Conservation (phyloP, 2,329 filamentous ascomycete species). For the Fusarium citri region DNA sequence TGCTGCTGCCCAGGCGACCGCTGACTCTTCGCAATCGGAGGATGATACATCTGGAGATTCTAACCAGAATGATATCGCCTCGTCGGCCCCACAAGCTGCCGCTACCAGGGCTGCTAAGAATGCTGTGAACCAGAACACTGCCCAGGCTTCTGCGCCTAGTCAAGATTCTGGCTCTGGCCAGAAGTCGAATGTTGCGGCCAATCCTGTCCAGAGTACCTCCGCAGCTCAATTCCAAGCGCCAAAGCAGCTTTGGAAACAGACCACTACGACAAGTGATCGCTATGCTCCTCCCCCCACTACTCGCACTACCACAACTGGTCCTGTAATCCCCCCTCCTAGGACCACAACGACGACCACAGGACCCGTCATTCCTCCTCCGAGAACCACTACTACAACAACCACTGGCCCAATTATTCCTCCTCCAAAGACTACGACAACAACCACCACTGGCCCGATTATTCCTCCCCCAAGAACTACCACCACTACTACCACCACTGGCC, state of each 20-base stretch:
- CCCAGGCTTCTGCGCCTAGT: neutral
- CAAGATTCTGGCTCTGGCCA: neutral
- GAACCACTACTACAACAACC: too few species aligned
- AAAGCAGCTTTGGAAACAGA: neutral
- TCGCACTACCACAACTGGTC: too few species aligned
- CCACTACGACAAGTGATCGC: too few species aligned
- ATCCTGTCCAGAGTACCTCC: neutral
- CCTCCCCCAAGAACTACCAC: too few species aligned
- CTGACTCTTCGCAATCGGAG: neutral
- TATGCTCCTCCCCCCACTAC: too few species aligned
- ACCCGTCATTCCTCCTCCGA: too few species aligned
- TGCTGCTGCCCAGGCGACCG: neutral
- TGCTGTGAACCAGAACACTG: neutral
- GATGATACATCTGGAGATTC: neutral
- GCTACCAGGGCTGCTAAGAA: neutral
- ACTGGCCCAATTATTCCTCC: too few species aligned
- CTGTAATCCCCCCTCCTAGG: too few species aligned
- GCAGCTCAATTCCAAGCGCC: neutral
- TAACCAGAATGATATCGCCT: neutral
- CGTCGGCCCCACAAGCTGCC: neutral
- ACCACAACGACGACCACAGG: too few species aligned
- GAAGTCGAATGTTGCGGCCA: neutral
- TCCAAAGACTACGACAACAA: too few species aligned
- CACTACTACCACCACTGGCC: too few species aligned
- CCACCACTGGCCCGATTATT: too few species aligned